Evolutionary conservation across 1,284 basidiomycete species (phyloP).

Genomic region (Neolentinus lepideus): DNA sequence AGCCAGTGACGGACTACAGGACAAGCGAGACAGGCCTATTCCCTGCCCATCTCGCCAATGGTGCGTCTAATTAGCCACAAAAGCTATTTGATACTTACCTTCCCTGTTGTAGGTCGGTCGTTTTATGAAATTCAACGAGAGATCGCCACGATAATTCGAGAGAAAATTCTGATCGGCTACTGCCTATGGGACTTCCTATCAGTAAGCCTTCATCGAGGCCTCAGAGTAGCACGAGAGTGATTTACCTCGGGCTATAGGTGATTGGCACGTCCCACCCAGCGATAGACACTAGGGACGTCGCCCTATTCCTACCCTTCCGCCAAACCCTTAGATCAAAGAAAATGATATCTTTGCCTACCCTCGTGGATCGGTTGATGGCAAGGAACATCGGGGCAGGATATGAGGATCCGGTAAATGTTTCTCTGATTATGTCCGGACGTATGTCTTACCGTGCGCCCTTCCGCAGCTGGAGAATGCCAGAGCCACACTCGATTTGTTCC

Average conservation of each 20-base stretch:
- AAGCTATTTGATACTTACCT: background rate
- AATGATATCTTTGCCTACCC: constrained; percentile 33
- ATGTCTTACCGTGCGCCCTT: background rate
- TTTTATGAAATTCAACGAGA: constrained; percentile 40
- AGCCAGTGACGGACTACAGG: constrained; percentile 41
- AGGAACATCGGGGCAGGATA: constrained; percentile 37
- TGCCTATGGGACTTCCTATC: constrained; percentile 48
- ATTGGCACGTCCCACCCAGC: constrained; percentile 46
- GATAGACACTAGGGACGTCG: constrained; percentile 47
- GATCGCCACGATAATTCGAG: constrained; percentile 33
- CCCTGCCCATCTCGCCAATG: constrained; percentile 29
- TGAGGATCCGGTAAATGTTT: constrained; percentile 41
- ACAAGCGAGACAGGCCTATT: constrained; percentile 39
- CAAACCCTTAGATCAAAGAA: constrained; percentile 33
- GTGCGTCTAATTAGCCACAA: constrained; percentile 20
- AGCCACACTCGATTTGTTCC: constrained; percentile 47
- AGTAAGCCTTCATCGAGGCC: constrained; percentile 22
- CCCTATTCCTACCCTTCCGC: constrained; percentile 46
- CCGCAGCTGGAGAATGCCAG: constrained; percentile 44
- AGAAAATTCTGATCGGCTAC: constrained; percentile 50
- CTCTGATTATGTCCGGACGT: background rate
- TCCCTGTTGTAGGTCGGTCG: constrained; percentile 28
- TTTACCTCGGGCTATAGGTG: constrained; percentile 26
- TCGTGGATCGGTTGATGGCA: constrained; percentile 46
- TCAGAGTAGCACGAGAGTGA: no score